Evolutionary conservation across 2,329 filamentous ascomycete species (phyloP).

Genomic region (Albophoma yamanashiensis): DNA sequence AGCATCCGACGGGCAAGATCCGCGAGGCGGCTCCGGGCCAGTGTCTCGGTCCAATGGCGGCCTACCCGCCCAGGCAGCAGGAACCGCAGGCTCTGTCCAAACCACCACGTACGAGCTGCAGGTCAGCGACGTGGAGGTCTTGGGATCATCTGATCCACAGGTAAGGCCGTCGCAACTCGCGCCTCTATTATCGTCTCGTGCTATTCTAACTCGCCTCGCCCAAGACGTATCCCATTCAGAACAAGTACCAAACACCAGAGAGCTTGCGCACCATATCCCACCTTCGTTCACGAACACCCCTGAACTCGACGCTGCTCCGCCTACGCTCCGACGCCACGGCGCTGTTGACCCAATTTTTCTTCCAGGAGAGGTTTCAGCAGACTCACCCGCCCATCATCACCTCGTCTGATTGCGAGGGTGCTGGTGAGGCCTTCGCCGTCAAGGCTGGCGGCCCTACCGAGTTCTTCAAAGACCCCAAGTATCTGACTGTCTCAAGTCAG

Average conservation of each 20-base stretch:
- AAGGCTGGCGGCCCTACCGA: constrained; percentile 27
- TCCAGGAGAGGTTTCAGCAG: constrained; percentile 59
- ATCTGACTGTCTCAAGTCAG: constrained; percentile 90
- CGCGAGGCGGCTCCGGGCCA: not conserved
- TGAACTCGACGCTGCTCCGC: constrained; percentile 70
- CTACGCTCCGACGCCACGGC: constrained; percentile 73
- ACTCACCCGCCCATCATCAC: constrained; percentile 91
- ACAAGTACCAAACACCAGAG: constrained; percentile 87
- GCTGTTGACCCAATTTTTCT: constrained; percentile 66
- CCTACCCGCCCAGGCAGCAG: not conserved
- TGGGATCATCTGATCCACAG: constrained; percentile 70
- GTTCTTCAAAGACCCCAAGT: constrained; percentile 85
- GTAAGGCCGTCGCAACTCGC: constrained; percentile 37
- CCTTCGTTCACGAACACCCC: constrained; percentile 68
- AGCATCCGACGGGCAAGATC: not conserved
- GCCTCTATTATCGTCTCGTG: not conserved
- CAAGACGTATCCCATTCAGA: constrained; percentile 86
- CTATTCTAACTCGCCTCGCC: constrained; percentile 8
- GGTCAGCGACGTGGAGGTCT: constrained; percentile 54
- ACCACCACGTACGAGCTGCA: constrained; percentile 52
- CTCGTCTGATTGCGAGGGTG: constrained; percentile 93
- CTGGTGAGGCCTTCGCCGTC: constrained; percentile 83
- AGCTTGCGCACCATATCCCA: constrained; percentile 84
- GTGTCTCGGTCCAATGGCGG: not conserved
- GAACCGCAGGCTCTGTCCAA: not conserved